Conservation (phyloP, 148 eudicot genomes). For the Camellia lanceoleosa region DNA sequence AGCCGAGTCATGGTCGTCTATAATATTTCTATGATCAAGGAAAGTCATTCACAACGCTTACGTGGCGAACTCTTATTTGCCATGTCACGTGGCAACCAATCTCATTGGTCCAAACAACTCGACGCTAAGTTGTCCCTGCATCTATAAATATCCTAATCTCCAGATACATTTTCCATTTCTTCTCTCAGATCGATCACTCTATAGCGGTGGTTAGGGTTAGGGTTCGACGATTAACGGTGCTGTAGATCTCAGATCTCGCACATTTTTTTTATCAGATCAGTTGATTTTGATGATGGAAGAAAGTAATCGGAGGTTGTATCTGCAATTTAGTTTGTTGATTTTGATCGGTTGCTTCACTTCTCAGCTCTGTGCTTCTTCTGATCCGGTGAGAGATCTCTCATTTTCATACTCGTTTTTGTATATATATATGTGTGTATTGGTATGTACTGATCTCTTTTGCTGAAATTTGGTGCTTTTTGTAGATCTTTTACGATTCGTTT, state of each 20-base stretch:
- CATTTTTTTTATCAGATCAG: not conserved
- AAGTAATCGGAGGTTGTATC: constrained; percentile 29
- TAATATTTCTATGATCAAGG: too few relatives aligned
- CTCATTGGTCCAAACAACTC: constrained; percentile 40
- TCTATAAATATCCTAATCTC: constrained; percentile 22
- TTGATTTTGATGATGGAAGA: constrained; percentile 39
- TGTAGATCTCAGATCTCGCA: not conserved
- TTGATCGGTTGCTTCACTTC: constrained; percentile 40
- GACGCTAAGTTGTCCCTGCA: not conserved
- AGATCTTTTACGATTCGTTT: constrained; percentile 78
- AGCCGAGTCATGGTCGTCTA: too few relatives aligned
- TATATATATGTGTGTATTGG: not conserved
- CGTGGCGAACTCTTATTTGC: constrained; percentile 30
- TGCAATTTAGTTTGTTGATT: constrained; percentile 28
- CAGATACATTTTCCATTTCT: not conserved
- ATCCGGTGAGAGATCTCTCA: constrained; percentile 42
- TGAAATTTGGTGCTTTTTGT: constrained; percentile 6
- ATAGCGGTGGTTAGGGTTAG: not conserved
- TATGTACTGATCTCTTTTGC: constrained; percentile 1
- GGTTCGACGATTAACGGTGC: not conserved
- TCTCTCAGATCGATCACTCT: not conserved
- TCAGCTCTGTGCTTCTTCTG: constrained; percentile 49
- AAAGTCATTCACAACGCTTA: not conserved
- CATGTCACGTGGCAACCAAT: constrained; percentile 26
- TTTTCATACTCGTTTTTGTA: not conserved